phyloP scores from a whole-genome alignment of 352 stramenopile genomes.

The Phytopythium oedochilum region DNA sequence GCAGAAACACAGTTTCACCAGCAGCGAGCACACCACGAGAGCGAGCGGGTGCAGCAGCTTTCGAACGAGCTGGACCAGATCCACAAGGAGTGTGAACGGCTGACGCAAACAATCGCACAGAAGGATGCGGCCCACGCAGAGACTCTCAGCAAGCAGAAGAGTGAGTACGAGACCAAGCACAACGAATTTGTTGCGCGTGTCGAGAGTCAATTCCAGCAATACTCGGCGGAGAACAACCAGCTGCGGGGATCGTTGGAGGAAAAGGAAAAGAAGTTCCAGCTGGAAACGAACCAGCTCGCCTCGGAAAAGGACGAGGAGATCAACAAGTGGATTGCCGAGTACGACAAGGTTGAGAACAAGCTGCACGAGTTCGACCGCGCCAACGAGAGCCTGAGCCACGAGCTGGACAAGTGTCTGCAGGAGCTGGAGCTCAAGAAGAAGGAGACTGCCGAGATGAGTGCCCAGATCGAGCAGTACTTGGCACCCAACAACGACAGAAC shows the following conservation, averaged over 20 bases:
- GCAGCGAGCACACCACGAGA: conserved; percentile 16
- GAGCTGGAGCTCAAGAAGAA: conserved; percentile 46
- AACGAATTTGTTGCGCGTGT: conserved; percentile 51
- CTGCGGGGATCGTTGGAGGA: conserved; percentile 44
- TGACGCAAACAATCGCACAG: conserved; percentile 38
- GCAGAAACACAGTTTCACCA: conserved; percentile 15
- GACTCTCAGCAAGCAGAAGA: conserved; percentile 37
- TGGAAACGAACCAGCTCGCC: conserved; percentile 17
- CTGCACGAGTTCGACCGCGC: conserved; percentile 34
- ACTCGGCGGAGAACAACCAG: conserved; percentile 49
- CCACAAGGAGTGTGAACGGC: conserved; percentile 33
- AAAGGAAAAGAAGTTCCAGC: conserved; percentile 32
- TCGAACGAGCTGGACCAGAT: conserved; percentile 26
- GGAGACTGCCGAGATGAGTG: conserved; percentile 40
- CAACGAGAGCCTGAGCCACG: conserved; percentile 34
- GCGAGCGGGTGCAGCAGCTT: conserved; percentile 32
- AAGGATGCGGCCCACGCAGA: conserved; percentile 43
- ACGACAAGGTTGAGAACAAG: conserved; percentile 35
- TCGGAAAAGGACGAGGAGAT: conserved; percentile 37
- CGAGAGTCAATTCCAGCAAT: conserved; percentile 38
- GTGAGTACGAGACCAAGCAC: conserved; percentile 55
- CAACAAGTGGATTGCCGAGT: conserved; percentile 44
- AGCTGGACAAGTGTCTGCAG: conserved; percentile 47
- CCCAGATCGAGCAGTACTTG: conserved; percentile 49
- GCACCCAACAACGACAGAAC: conserved; percentile 46